phyloP scores from a whole-genome alignment of 495 filamentous ascomycete species.

The Symbiotaphrina buchneri region DNA sequence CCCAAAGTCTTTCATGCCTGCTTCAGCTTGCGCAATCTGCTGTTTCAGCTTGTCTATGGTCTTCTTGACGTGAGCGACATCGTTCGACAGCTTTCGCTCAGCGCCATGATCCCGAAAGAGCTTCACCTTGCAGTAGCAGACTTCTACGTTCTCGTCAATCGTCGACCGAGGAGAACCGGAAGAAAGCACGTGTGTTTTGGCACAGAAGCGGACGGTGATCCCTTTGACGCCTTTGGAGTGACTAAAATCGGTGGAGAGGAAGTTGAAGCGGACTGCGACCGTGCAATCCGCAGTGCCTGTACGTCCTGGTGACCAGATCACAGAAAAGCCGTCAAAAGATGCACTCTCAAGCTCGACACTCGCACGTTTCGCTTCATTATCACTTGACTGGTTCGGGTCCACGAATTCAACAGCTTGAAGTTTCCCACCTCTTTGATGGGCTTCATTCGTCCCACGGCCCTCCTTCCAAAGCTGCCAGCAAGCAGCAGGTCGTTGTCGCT shows the following conservation, averaged over 20 bases:
- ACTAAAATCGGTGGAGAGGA: slow-evolving; percentile 93
- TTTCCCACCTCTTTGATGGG: slow-evolving; percentile 68
- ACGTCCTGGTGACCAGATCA: slow-evolving; percentile 57
- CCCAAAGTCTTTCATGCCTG: slow-evolving; percentile 68
- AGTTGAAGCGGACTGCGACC: slow-evolving; percentile 86
- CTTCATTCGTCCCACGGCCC: slow-evolving; percentile 69
- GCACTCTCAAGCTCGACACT: slow-evolving; percentile 43
- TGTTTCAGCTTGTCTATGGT: slow-evolving; percentile 85
- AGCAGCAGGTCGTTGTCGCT: slow-evolving; percentile 53
- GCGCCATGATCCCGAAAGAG: slow-evolving; percentile 93
- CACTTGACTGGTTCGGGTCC: slow-evolving; percentile 45
- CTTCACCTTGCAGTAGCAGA: slow-evolving; percentile 89
- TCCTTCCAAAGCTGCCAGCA: slow-evolving; percentile 98
- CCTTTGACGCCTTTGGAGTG: slow-evolving; percentile 97
- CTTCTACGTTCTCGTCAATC: slow-evolving; percentile 26
- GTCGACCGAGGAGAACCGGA: slow-evolving; percentile 17
- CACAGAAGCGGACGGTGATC: slow-evolving; percentile 75
- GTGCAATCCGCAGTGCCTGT: slow-evolving; percentile 44
- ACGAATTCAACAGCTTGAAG: slow-evolving; percentile 87
- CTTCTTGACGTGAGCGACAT: slow-evolving; percentile 82
- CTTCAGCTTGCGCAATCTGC: slow-evolving; percentile 71
- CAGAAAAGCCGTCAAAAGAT: slow-evolving; percentile 81
- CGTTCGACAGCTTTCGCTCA: slow-evolving; percentile 85
- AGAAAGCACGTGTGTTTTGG: slow-evolving; percentile 48
- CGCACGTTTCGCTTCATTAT: slow-evolving; percentile 26